Base-by-base conservation (phyloP, 176 grass and related monocot genomes). In the Hyparrhenia diplandra region DNA sequence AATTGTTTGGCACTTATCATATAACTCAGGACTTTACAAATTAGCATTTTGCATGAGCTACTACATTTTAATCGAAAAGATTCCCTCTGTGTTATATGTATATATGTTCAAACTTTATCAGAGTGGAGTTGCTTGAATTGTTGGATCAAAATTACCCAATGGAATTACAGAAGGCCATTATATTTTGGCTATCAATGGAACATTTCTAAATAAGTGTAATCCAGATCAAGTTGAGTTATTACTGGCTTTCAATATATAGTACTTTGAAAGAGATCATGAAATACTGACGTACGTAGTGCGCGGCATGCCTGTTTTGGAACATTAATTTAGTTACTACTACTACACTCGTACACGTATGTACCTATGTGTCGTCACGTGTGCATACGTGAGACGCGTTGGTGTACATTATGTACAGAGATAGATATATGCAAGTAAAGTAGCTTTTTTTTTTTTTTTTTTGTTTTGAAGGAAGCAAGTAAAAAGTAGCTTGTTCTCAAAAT, bases 281-380 rank as follows among this genome's bases (percentile, higher is more conserved):
- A 40, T 67, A 25, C 23, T 57, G 46, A 75, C 34, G 68, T 45
- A 69, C 21, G 9, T 59, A 9, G 2, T 52, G 45, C 35, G 63
- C 21, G 16, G 58, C 77, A 55, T 77, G 54, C 34, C 72, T 20
- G 41, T 76, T 40, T 42, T 20, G 52, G 70, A 49, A 32, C 72
- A 61, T 80, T 47, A 42, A 51, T 84, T 47, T 62, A 68, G 46
- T 57, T 57, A 23, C 2, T 21, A 25, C 36, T 47, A 14, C 37
- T 39, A 47, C 4, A 13, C 30, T 60, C 37, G 8, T 60, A 54
- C 8, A n/a, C n/a, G n/a, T n/a, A n/a, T n/a, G 80, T 79, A 88
- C 86, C 45, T 84, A n/a, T n/a, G 25, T 85, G 70, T 20, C 21
- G 80, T 85, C 71, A 81, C 77, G 42, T 89, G 82, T 81, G 77